Conservation (phyloP, 305 asterid species). For the Stenogyne calaminthoides region DNA sequence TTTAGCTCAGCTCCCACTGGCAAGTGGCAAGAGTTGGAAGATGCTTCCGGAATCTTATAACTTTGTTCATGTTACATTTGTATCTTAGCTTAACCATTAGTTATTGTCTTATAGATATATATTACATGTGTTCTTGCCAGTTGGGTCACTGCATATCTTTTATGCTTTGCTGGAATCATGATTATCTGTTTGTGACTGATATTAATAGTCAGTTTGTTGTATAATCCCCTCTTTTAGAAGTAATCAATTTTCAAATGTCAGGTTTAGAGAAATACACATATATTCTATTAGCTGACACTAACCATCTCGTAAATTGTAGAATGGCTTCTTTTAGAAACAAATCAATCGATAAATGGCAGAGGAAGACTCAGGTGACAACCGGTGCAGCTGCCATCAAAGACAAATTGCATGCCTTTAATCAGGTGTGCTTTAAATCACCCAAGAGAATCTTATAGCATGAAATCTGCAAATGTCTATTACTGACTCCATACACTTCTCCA, state of each 20-base stretch:
- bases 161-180: not conserved
- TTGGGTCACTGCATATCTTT: not conserved
- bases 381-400: conserved; percentile 95
- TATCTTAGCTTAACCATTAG: not conserved
- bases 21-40: no score
- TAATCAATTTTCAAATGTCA: conserved; percentile 44
- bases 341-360: conserved; percentile 95
- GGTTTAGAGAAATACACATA: not conserved
- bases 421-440: conserved; percentile 51
- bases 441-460: conserved; percentile 18
- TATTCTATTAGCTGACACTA: conserved; percentile 14
- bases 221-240: conserved; percentile 70
- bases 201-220: conserved; percentile 30
- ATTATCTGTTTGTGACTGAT: conserved; percentile 7
- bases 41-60: conserved; percentile 1
- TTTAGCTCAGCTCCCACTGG: no score
- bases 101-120: not conserved
- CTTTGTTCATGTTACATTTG: not conserved
- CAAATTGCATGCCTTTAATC: conserved; percentile 93
- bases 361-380: conserved; percentile 88
- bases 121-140: not conserved
- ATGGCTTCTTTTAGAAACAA: conserved; percentile 79
- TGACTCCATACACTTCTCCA: conserved; percentile 46
- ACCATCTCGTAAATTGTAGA: conserved; percentile 45
- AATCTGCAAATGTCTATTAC: conserved; percentile 12